These are phyloP conservation scores for Penicillium polonicum DNA, from an alignment of 2,329 filamentous ascomycete species.

Conservation along the genomic window DNA sequence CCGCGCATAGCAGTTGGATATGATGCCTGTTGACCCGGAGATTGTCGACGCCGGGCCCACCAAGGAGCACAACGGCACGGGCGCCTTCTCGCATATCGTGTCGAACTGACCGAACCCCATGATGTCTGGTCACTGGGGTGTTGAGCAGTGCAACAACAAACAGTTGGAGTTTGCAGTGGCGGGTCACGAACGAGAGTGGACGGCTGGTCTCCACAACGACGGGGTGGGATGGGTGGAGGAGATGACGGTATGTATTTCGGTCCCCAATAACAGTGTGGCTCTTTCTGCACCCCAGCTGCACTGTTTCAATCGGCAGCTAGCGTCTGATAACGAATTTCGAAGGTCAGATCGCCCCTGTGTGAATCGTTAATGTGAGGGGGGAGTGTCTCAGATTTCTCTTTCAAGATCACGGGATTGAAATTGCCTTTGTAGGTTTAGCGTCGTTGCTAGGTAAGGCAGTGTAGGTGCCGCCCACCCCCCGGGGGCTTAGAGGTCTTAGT, in stretches of 20 bases:
- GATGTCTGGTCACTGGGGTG: constrained; percentile 37
- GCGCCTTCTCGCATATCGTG: constrained; percentile 77
- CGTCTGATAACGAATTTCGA: neutral
- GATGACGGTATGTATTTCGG: constrained; percentile 13
- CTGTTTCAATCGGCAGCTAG: neutral
- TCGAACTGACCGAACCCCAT: constrained; percentile 93
- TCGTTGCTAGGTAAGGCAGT: neutral
- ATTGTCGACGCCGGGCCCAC: constrained; percentile 66
- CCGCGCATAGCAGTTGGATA: constrained; percentile 87
- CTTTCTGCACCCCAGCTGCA: neutral
- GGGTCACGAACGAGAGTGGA: constrained; percentile 24
- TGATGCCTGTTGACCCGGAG: constrained; percentile 72
- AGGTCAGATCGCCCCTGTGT: neutral
- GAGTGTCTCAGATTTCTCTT: constrained; percentile 9
- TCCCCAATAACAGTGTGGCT: constrained; percentile 5
- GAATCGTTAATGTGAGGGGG: constrained; percentile 18
- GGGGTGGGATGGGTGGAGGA: constrained; percentile 27
- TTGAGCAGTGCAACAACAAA: constrained; percentile 19
- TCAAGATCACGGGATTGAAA: constrained; percentile 30
- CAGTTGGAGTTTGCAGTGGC: constrained; percentile 20
- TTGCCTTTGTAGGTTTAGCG: constrained; percentile 25
- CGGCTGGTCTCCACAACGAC: constrained; percentile 36
- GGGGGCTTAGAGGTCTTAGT: neutral
- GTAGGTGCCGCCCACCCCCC: too few relatives aligned
- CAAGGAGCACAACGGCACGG: constrained; percentile 82